These are phyloP conservation scores for Colletotrichum horii DNA, from an alignment of 2,329 filamentous ascomycete species.

Conservation along the genomic window DNA sequence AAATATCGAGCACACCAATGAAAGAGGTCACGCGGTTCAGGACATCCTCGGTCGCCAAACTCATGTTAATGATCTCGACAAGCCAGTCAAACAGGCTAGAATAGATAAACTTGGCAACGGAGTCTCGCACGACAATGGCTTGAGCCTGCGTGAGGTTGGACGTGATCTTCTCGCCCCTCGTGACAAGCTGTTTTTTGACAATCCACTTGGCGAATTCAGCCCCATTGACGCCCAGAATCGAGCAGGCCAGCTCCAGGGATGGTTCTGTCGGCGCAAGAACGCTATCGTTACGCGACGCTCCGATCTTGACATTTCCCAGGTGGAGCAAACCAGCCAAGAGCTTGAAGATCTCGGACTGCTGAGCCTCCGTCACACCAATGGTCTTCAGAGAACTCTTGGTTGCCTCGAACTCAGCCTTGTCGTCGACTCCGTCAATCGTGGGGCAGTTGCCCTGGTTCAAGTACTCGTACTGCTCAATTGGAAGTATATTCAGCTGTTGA, in stretches of 20 bases:
- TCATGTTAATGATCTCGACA: constrained; percentile 94
- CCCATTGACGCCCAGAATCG: constrained; percentile 85
- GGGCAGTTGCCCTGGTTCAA: constrained; percentile 94
- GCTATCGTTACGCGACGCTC: constrained; percentile 86
- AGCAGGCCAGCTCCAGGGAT: constrained; percentile 79
- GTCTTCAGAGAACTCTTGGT: constrained; percentile 86
- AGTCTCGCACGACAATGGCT: constrained; percentile 92
- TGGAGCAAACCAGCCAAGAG: constrained; percentile 90
- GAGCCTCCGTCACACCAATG: constrained; percentile 78
- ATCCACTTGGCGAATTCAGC: constrained; percentile 95
- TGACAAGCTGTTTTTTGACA: constrained; percentile 97
- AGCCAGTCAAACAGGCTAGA: constrained; percentile 99
- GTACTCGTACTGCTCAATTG: constrained; percentile 93
- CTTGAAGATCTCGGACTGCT: constrained; percentile 87
- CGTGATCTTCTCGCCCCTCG: constrained; percentile 95
- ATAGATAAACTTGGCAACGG: constrained; percentile 98
- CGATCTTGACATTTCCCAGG: constrained; percentile 96
- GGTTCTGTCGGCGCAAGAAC: constrained; percentile 82
- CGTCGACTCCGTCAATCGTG: constrained; percentile 91
- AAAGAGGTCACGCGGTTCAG: constrained; percentile 84
- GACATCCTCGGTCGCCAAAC: constrained; percentile 88
- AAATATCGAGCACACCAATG: constrained; percentile 98
- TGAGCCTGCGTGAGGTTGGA: constrained; percentile 95
- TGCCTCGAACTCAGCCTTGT: constrained; percentile 90
- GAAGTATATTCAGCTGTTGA: constrained; percentile 77